A percentile compares a stretch with the other conserved stretches of the same genome.
phyloP scores from a whole-genome alignment of 1,284 basidiomycete species.

The Apiotrichum porosum region DNA sequence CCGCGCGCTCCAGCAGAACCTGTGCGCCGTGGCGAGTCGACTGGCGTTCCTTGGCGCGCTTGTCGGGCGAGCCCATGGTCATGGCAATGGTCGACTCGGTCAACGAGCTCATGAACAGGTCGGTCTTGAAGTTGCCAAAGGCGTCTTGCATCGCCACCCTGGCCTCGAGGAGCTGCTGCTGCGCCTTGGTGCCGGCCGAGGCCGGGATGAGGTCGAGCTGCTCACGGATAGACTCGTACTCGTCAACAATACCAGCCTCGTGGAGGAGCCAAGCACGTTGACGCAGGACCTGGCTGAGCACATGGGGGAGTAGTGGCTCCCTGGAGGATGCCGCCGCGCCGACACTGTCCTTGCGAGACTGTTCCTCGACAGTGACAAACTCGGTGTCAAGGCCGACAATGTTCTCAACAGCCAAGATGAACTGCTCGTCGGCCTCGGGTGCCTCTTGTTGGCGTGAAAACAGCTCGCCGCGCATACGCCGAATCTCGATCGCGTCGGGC shows the following conservation, averaged over 20 bases:
- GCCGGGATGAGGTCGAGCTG: constrained; percentile 44
- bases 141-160: constrained; percentile 68
- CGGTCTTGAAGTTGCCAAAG: constrained; percentile 68
- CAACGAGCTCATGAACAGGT: constrained; percentile 80
- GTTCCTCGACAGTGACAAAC: constrained; percentile 29
- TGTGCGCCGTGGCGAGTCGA: constrained; percentile 60
- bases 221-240: constrained; percentile 57
- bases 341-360: constrained; percentile 7
- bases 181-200: constrained; percentile 54
- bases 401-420: constrained; percentile 32
- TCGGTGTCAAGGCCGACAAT: constrained; percentile 33
- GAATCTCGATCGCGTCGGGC: constrained; percentile 59
- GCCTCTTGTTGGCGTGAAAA: constrained; percentile 52
- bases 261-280: constrained; percentile 73
- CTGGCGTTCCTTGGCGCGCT: constrained; percentile 45
- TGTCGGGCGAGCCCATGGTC: constrained; percentile 67
- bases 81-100: constrained; percentile 80
- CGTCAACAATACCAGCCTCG: constrained; percentile 54
- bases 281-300: constrained; percentile 63
- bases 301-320: constrained; percentile 63
- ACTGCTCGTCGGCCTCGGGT: constrained; percentile 53
- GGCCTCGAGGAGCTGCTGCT: constrained; percentile 66
- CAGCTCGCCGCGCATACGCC: constrained; percentile 57
- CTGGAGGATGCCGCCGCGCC: constrained; percentile 51
- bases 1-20: constrained; percentile 60